Evolutionary conservation across 2,329 filamentous ascomycete species (phyloP), one percentile per base, ranked within the genome.

Genomic region (Didymella sp.): DNA sequence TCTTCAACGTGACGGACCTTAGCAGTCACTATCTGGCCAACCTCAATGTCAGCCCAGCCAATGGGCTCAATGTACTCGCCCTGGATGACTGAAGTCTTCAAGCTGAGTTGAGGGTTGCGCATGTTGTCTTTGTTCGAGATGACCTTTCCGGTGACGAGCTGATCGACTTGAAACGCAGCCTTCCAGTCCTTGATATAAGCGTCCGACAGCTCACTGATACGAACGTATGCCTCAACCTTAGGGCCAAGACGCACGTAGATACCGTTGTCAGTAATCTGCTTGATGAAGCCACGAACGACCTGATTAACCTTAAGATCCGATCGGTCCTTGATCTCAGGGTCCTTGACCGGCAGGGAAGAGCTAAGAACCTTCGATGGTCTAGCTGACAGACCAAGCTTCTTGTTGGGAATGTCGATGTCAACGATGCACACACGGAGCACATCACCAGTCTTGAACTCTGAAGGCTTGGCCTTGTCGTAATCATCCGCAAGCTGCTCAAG

Each of bases 181-280:
- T 96, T 96, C 95, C 95, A 99, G 59, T 98, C 91, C 77, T 98
- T 98, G 68, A 99, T 79, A 74, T 88, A 99, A 7, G 86, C 85
- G 73, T 99, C 95, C 0, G 93, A 96, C 13, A 99, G 83, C 73
- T 98, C 93, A 9, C 89, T 86, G 50, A 98, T 89, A 65, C 91
- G 89, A 44, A 96, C 90, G 69, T 93, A 89, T 0, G 88, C 93
- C 46, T 90, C 90, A 17, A 96, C 83, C 61, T 89, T 87, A 17
- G 91, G 90, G 40, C 93, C 92, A 3, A 99, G 82, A 24, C 88
- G 84, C 43, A 99, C 85, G 69, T 97, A 96, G 2, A 99, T 77
- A 50, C 95, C 95, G 73, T 92, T 94, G 64, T 96, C 92, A 0
- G 90, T 85, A 38, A 98, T 87, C 64, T 92, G 91, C 78, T 92